These are phyloP conservation scores for Baudoinia panamericana DNA, from an alignment of 495 filamentous ascomycete species.

Conservation along the genomic window DNA sequence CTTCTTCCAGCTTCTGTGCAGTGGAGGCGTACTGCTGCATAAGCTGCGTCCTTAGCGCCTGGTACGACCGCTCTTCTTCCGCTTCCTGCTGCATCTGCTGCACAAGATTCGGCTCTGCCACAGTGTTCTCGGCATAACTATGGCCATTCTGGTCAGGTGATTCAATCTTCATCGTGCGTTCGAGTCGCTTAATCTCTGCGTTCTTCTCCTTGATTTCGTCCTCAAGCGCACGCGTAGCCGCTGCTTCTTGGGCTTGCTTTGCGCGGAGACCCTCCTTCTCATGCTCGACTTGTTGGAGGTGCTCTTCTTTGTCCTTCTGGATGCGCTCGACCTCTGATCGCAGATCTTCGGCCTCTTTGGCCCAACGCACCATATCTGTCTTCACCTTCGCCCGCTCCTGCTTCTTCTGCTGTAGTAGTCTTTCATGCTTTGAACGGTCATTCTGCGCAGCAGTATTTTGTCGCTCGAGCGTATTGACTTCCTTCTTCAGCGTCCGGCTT, in stretches of 20 bases:
- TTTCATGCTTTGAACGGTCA: constrained; percentile 64
- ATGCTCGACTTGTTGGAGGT: constrained; percentile 34
- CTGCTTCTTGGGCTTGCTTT: constrained; percentile 40
- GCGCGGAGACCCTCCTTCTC: constrained; percentile 39
- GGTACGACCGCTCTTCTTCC: constrained; percentile 46
- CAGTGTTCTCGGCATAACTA: no score
- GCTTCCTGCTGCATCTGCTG: constrained; percentile 41
- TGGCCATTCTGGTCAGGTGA: constrained; percentile 16
- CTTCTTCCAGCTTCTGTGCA: constrained; percentile 4
- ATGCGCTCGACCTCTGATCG: constrained; percentile 35
- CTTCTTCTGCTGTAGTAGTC: constrained; percentile 47
- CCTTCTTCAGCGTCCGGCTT: constrained; percentile 65
- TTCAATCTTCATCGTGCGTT: constrained; percentile 40
- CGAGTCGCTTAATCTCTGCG: constrained; percentile 47
- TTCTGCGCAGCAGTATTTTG: constrained; percentile 73
- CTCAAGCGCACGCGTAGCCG: constrained; percentile 43
- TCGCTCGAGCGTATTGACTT: constrained; percentile 67
- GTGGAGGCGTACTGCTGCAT: constrained; percentile 35
- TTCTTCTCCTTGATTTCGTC: constrained; percentile 51
- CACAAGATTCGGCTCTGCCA: constrained; percentile 36
- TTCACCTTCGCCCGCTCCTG: constrained; percentile 48
- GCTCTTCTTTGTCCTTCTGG: constrained; percentile 34
- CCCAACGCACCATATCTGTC: constrained; percentile 47
- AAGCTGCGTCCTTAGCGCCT: constrained; percentile 35
- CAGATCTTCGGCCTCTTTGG: constrained; percentile 40